Evolutionary conservation across 108 stramenopile species (phyloP), one percentile per base, ranked within the genome.

Genomic region (Schizochytrium sp.): DNA sequence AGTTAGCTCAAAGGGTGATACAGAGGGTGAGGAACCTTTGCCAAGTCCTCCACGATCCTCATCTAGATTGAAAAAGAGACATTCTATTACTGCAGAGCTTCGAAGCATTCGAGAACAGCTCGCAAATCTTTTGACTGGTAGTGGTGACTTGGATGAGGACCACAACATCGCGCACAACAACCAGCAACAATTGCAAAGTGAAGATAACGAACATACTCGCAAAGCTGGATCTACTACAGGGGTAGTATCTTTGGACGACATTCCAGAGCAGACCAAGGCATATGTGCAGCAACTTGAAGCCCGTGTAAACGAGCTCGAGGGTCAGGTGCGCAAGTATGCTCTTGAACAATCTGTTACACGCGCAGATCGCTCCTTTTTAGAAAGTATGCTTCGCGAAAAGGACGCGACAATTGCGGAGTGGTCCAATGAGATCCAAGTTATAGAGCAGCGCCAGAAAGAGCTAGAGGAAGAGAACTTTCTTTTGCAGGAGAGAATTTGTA

Each of bases 21-120:
- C 17, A 15, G 42, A 38, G 64, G 42, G 42, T 38, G 42, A 44
- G 19, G 64, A 38, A 0, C 64, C 64, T 15, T 38, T 38, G 64
- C 19, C 28, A 1, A 8, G 42, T 38, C 42, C 59, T n/a, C 28
- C 59, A n/a, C 59, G 19, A 60, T 17, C 59, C 12, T 8, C 42
- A 8, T 8, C 42, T 38, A 69, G 15, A 3, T 15, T 44, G 44
- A 38, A 44, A 38, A 83, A 83, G 50, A 17, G 76, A n/a, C 50
- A 49, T 49, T 38, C 76, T 55, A 83, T 83, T 10, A 83, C 76
- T 38, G 19, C 53, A 53, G 76, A 83, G 3, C 76, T 83, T 13
- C 76, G 53, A 5, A 55, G 50, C 47, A 83, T 83, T 53, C 76
- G 76, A 10, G 76, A 83, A 42, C 76, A 83, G 76, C 76, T 83